Percentiles rank a stretch among this genome's conserved stretches.
Conservation (phyloP, 257 asterid genomes). For the Solanum ahanhuiri region DNA sequence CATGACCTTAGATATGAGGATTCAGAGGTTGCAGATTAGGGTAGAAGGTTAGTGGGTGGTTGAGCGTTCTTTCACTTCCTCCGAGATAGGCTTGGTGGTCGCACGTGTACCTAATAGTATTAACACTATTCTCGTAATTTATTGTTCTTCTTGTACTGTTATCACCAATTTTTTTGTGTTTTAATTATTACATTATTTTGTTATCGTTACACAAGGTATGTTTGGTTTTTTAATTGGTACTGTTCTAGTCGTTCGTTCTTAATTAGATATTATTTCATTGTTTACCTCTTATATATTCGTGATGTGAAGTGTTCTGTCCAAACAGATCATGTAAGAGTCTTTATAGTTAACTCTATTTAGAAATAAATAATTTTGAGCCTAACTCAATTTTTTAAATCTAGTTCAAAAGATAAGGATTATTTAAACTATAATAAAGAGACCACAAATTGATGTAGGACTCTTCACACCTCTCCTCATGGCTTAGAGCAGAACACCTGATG, state of each 20-base stretch:
- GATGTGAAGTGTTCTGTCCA: neutral
- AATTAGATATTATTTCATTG: neutral
- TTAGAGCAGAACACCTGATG: accelerated
- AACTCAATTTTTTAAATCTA: neutral
- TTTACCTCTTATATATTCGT: neutral
- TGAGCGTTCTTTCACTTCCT: neutral
- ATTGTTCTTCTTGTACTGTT: neutral
- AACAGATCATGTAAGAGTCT: neutral
- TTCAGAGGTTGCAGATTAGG: neutral
- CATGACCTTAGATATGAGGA: neutral
- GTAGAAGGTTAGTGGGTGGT: neutral
- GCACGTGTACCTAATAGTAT: neutral
- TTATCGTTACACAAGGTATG: neutral
- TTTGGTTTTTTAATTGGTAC: neutral
- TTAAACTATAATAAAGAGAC: neutral
- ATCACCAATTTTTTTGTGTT: neutral
- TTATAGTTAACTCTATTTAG: neutral
- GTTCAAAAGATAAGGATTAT: neutral
- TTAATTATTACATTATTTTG: neutral
- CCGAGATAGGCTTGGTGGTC: neutral
- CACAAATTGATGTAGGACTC: neutral
- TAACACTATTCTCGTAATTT: neutral
- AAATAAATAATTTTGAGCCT: neutral
- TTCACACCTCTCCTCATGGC: neutral
- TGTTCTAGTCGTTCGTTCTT: neutral